Base-by-base conservation (phyloP, 768 basidiomycete species). In the Leccinum subgranulosum region DNA sequence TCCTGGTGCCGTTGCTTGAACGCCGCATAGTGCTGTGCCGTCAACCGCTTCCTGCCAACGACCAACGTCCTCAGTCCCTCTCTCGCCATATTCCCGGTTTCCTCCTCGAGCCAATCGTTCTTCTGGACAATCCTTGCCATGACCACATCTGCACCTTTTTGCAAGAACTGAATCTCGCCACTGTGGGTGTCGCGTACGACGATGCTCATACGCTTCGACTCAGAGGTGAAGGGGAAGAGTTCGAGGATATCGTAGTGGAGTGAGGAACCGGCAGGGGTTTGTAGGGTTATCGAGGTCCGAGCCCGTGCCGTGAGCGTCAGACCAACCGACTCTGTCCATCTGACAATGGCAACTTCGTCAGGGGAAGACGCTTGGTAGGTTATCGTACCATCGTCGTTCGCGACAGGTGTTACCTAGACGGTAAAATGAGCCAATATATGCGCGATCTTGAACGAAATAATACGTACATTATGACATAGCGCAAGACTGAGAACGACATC, bases 281-380 rank as follows among this genome's bases (percentile, higher is more conserved):
- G 87, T 7, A 99, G 77, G 28, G 90, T 86, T 71, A 98, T 96
- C n/a, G 81, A 83, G 1, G 89, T 90, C 39, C 97, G 92, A 69
- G 97, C 94, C 27, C 97, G 90, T 68, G 86, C 87, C 21, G 86
- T 83, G 34, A 99, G 85, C 0, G 91, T 91, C 4, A 99, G 77
- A 0, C 96, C 96, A 61, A 98, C 90, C 0, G 93, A 94, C 60
- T 92, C 88, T 9, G 97, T 98, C 93, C 94, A 98, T 59, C 86
- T 87, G 36, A 99, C 96, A 64, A 99, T 98, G 45, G 97, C 97
- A 46, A 98, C 97, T 76, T 99, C 97, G 67, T 99, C 97, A 0
- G 97, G 97, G 1, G 97, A 99, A 0, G 95, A 96, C 1, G 97
- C 97, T 79, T 99, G 96, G 69, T 98, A 99, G 1, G 96, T 98